Evolutionary conservation across 306 rosid genomes (phyloP).

Genomic region (Biancaea sappan): DNA sequence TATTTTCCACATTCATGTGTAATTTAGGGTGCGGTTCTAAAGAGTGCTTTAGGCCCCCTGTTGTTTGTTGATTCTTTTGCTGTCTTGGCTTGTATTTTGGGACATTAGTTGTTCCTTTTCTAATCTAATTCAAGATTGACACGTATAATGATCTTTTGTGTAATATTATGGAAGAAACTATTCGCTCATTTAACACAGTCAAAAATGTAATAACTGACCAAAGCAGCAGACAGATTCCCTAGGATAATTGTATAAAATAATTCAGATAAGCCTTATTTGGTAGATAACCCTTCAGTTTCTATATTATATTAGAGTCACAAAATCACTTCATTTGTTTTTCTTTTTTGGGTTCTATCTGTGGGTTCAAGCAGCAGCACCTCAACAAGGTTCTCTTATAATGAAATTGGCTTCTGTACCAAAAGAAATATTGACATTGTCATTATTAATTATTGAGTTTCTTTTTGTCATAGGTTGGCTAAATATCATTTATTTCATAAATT

Average conservation of each 20-base stretch:
- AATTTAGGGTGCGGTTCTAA: slow-evolving; percentile 57
- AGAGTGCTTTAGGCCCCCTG: slow-evolving; percentile 69
- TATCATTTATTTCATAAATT: too few species aligned
- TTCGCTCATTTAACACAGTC: background rate
- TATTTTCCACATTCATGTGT: background rate
- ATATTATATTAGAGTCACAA: too few species aligned
- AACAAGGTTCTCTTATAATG: too few species aligned
- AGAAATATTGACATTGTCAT: too few species aligned
- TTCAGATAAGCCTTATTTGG: too few species aligned
- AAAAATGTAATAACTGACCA: background rate
- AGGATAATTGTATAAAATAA: too few species aligned
- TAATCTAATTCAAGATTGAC: slow-evolving; percentile 35
- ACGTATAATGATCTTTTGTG: background rate
- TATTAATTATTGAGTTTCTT: too few species aligned
- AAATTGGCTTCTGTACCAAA: too few species aligned
- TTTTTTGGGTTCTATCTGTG: too few species aligned
- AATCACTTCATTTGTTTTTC: too few species aligned
- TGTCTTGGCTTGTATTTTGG: slow-evolving; percentile 31
- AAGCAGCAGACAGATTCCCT: background rate
- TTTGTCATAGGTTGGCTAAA: background rate
- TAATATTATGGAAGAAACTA: too few species aligned
- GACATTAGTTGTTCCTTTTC: slow-evolving; percentile 29
- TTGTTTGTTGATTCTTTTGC: slow-evolving; percentile 26
- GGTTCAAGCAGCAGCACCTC: background rate
- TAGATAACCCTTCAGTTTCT: too few species aligned